Conservation (phyloP, 73 alveolate species). For the Paramecium primaurelia region DNA sequence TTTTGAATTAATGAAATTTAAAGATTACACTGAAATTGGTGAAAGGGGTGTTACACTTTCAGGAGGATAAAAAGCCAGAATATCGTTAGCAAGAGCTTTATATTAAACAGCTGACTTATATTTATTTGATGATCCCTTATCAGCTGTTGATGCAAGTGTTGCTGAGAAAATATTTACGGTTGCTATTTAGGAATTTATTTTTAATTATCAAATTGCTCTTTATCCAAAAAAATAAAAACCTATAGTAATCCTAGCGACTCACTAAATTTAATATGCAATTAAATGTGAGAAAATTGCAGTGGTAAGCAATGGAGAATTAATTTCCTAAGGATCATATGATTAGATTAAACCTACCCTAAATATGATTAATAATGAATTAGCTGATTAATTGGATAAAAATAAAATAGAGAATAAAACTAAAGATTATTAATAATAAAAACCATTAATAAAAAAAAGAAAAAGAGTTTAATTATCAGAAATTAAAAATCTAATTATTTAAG, state of each 20-base stretch:
- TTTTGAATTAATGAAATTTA: conserved; percentile 64
- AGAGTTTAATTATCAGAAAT: not conserved
- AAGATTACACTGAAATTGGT: conserved; percentile 83
- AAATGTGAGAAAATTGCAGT: conserved; percentile 48
- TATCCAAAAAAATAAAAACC: conserved; percentile 50
- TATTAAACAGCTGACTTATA: conserved; percentile 77
- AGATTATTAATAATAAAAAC: not conserved
- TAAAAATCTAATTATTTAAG: not conserved
- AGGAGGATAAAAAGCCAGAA: conserved; percentile 87
- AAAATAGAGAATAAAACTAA: not conserved
- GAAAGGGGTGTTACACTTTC: conserved; percentile 77
- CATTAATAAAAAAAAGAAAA: not conserved
- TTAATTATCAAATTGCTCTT: conserved; percentile 21
- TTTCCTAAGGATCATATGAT: conserved; percentile 3
- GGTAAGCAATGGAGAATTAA: conserved; percentile 59
- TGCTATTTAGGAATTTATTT: not conserved
- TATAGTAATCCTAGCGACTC: conserved; percentile 63
- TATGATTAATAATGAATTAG: not conserved
- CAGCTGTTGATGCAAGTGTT: conserved; percentile 78
- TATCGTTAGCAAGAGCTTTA: conserved; percentile 81
- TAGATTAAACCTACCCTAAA: not conserved
- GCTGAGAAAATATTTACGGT: conserved; percentile 55
- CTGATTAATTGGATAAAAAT: not conserved
- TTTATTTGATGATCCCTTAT: conserved; percentile 75
- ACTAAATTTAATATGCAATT: conserved; percentile 60